phyloP scores from a whole-genome alignment of 495 filamentous ascomycete genomes.

The Penicillium odoratum region DNA sequence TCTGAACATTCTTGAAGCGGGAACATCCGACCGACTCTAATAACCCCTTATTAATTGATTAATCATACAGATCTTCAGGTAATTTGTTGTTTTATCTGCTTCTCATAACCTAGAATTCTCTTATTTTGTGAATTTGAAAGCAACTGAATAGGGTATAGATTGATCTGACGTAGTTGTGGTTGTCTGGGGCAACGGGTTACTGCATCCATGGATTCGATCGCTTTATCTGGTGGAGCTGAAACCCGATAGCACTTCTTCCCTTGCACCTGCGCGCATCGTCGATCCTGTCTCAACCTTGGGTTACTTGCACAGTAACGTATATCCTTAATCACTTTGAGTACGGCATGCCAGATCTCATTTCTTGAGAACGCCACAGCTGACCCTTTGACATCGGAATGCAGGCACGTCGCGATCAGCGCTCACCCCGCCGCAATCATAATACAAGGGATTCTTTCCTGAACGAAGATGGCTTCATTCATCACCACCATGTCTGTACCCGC shows the following conservation, averaged over 20 bases:
- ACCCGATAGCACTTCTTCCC: slow-evolving; percentile 18
- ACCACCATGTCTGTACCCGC: slow-evolving; percentile 66
- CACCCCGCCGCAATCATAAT: slow-evolving; percentile 18
- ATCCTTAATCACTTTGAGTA: slow-evolving; percentile 2
- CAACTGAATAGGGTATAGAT: not conserved
- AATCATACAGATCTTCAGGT: too few species aligned
- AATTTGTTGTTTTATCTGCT: not conserved
- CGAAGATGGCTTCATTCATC: slow-evolving; percentile 64
- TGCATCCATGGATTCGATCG: slow-evolving; percentile 5
- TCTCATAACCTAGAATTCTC: too few species aligned
- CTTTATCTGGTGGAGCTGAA: slow-evolving; percentile 20
- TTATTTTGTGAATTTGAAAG: too few species aligned
- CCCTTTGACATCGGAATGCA: slow-evolving; percentile 27
- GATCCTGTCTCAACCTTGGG: slow-evolving; percentile 8
- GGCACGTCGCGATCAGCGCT: slow-evolving; percentile 28
- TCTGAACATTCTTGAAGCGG: too few species aligned
- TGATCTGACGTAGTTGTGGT: slow-evolving; percentile 5
- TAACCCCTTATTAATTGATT: too few species aligned
- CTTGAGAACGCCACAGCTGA: slow-evolving; percentile 2
- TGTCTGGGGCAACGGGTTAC: slow-evolving; percentile 25
- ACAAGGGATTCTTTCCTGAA: slow-evolving; percentile 10
- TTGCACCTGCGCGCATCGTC: slow-evolving; percentile 15
- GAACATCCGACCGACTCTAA: too few species aligned
- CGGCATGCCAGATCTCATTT: slow-evolving; percentile 9
- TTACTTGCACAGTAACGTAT: not conserved